Base-by-base conservation (phyloP, 1,139 yeast species). In the Kluyveromyces marxianus region DNA sequence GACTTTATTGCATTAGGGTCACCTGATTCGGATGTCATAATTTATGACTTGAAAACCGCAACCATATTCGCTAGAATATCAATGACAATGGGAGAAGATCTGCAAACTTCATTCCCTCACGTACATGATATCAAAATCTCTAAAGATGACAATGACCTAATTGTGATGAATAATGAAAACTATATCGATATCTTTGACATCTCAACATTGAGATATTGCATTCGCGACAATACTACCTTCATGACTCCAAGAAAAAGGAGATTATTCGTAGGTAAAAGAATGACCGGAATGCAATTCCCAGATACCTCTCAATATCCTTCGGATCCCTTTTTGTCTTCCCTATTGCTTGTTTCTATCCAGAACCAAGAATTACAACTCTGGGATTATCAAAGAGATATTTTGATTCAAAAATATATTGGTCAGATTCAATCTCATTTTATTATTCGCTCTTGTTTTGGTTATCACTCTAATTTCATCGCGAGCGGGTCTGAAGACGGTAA, bases 401-500 rank as follows among this genome's bases (percentile, higher is more conserved):
- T 84, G 28, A 74, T 78, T 34, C 77, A 79, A 47, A 83, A 79
- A 54, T 83, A 76, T 54, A 69, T 76, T 37, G 96, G 96, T 1
- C 87, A 83, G 58, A 74, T 76, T 45, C 95, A 84, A 59, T 75
- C 78, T 33, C 75, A 79, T 30, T 84, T 72, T 57, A 81, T 88
- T 37, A 77, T 90, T 29, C 72, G 96, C 35, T 83, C 95, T 0
- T 75, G 89, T 53, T 83, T 89, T 62, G 96, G 96, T 0, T 70
- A 70, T 33, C 74, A 78, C 49, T 95, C 84, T 56, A 82, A 81
- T 52, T 69, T 87, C 44, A 77, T 88, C 0, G 68, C 85, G 21
- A 80, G 90, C 55, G 97, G 97, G 1, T 81, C 94, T 40, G 94
- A 85, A 57, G 94, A 87, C 59, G 89, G 92, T 0, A 72, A 75